Conservation (phyloP, 106 monocot genomes). For the Cymbidium sinense region DNA sequence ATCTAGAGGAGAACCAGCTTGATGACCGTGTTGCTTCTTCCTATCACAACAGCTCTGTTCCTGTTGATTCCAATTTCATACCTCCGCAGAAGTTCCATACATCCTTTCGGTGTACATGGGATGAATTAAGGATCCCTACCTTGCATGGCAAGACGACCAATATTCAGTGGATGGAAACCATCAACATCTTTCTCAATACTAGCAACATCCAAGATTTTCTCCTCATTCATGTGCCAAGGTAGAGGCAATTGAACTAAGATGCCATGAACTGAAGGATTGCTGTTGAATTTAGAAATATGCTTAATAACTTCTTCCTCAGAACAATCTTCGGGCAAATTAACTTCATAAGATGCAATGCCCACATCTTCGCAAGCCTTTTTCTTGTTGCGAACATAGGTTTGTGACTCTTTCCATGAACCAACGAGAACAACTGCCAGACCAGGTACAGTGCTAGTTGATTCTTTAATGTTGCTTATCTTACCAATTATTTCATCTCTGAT, state of each 20-base stretch:
- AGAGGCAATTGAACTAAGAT: constrained; percentile 94
- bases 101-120: constrained; percentile 96
- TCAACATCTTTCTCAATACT: constrained; percentile 95
- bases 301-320: constrained; percentile 74
- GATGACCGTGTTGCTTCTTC: constrained; percentile 93
- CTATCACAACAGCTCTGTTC: constrained; percentile 88
- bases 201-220: constrained; percentile 66
- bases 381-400: constrained; percentile 94
- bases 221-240: constrained; percentile 89
- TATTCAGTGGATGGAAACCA: constrained; percentile 96
- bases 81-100: constrained; percentile 81
- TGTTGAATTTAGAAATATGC: constrained; percentile 65
- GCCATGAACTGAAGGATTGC: constrained; percentile 76
- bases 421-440: constrained; percentile 90
- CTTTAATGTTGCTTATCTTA: constrained; percentile 71
- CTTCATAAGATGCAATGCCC: constrained; percentile 84
- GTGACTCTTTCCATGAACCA: constrained; percentile 87
- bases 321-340: constrained; percentile 74
- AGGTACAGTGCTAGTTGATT: constrained; percentile 56
- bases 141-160: constrained; percentile 91
- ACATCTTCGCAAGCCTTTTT: constrained; percentile 89
- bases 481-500: constrained; percentile 71
- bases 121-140: constrained; percentile 89
- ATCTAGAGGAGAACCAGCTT: too few relatives aligned
- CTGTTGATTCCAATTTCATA: constrained; percentile 73